Base-by-base conservation (phyloP, 2,329 filamentous ascomycete genomes). In the Ceratocystis cubensis region DNA sequence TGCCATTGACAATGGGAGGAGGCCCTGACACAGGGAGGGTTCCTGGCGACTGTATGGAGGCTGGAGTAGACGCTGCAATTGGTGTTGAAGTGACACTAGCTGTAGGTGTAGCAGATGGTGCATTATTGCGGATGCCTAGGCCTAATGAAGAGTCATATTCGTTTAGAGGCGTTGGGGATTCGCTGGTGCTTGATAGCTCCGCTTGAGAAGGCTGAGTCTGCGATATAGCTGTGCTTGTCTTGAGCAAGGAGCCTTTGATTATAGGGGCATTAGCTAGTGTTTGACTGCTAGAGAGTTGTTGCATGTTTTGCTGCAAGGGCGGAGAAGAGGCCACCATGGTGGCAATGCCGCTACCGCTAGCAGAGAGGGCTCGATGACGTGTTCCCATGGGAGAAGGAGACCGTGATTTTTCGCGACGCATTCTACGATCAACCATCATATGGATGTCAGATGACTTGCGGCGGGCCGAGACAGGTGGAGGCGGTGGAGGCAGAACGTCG, bases 351-450 rank as follows among this genome's bases (percentile, higher is more conserved):
- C 77, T 76, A 1, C 77, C 76, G 61, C 80, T 77, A 56, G 75
- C 73, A 30, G 65, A 67, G 7, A 67, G 61, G 28, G 65, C 56
- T 22, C 65, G 61, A 50, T 48, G 28, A 30, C 63, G 65, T 7
- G 53, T 64, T 2, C 81, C 79, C 1, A 82, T 73, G 0, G 82
- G 82, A 2, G 82, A 85, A 13, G 81, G 82, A 4, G 82, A 84
- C 15, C 81, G 77, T 1, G 82, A 84, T 13, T 50, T 61, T 1
- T 78, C 78, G 46, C 80, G 76, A 70, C 77, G 78, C 73, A 83
- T 82, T 48, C 81, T 75, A 28, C 79, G 76, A 65, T 84, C 81
- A 5, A 83, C 77, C 10, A 78, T 78, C 70, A 82, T 82, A 0
- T 81, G 80, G 3, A 80, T 73, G 57, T 84, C 82, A 1, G 80